phyloP scores from a whole-genome alignment of 371 early-diverging fungal genomes.

The Catenaria anguillulae region DNA sequence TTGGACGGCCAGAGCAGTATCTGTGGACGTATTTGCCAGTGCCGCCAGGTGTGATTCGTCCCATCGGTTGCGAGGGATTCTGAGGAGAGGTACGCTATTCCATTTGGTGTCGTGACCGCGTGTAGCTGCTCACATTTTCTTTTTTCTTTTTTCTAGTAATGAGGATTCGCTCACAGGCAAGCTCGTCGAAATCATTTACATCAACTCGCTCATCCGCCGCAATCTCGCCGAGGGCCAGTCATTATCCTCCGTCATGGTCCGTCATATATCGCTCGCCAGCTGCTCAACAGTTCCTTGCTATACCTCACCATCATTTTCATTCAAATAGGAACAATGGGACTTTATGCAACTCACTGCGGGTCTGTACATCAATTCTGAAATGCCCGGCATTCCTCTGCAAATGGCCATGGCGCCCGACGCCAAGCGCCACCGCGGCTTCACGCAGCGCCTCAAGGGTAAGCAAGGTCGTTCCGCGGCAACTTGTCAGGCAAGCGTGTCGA shows the following conservation, averaged over 20 bases:
- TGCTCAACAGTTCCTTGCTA: too few relatives aligned
- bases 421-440: conserved; percentile 78
- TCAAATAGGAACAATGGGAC: conserved; percentile 87
- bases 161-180: conserved; percentile 99
- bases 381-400: conserved; percentile 45
- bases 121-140: too few relatives aligned
- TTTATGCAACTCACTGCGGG: conserved; percentile 89
- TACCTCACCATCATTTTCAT: too few relatives aligned
- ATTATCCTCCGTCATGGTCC: conserved; percentile 50
- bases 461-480: conserved; percentile 99
- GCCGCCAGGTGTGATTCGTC: conserved; percentile 95
- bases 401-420: conserved; percentile 8
- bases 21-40: conserved; percentile 90
- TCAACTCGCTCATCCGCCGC: conserved; percentile 73
- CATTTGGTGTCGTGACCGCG: not conserved
- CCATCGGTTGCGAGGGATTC: conserved; percentile 91
- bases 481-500: conserved; percentile 99
- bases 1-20: conserved; percentile 81
- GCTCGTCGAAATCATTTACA: conserved; percentile 89
- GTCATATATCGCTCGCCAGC: too few relatives aligned
- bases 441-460: conserved; percentile 98
- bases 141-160: conserved; percentile 62
- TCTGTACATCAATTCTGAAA: conserved; percentile 93
- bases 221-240: conserved; percentile 73
- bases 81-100: conserved; percentile 31